Evolutionary conservation across 2,329 filamentous ascomycete genomes (phyloP).

Genomic region (Lecanicillium sp.): DNA sequence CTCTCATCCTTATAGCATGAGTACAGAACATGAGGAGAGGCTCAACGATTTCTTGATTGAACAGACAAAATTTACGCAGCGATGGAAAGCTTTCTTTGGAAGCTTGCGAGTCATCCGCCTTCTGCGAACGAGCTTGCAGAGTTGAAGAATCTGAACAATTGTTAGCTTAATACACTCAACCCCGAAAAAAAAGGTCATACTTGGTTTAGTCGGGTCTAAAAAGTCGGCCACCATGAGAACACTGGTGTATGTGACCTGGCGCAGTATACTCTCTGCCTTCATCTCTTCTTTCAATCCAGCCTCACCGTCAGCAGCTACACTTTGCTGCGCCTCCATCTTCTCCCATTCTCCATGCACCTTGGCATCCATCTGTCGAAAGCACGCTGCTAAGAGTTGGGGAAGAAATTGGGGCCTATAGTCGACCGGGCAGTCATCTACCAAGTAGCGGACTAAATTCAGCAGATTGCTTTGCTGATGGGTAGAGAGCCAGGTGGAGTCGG

Average conservation of each 20-base stretch:
- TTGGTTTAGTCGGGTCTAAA: slow-evolving; percentile 64
- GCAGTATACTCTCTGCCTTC: slow-evolving; percentile 92
- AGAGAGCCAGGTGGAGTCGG: slow-evolving; percentile 73
- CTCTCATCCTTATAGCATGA: slow-evolving; percentile 81
- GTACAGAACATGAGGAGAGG: slow-evolving; percentile 87
- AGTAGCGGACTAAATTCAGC: slow-evolving; percentile 75
- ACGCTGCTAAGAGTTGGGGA: slow-evolving; percentile 70
- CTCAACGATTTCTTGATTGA: slow-evolving; percentile 69
- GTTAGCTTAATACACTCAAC: background rate
- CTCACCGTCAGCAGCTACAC: slow-evolving; percentile 58
- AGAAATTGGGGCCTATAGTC: slow-evolving; percentile 71
- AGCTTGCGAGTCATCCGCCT: slow-evolving; percentile 13
- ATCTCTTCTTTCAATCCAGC: slow-evolving; percentile 86
- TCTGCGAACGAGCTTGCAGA: slow-evolving; percentile 16
- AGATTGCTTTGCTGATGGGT: slow-evolving; percentile 93
- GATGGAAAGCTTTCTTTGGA: slow-evolving; percentile 39
- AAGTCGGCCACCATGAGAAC: slow-evolving; percentile 88
- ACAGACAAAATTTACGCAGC: slow-evolving; percentile 76
- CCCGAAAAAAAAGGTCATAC: slow-evolving; percentile 32
- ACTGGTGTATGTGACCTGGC: slow-evolving; percentile 85
- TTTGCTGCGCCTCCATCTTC: slow-evolving; percentile 57
- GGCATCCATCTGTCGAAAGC: slow-evolving; percentile 78
- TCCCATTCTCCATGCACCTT: slow-evolving; percentile 89
- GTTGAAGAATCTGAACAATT: slow-evolving; percentile 21
- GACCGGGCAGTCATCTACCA: slow-evolving; percentile 88